Conservation (phyloP, 1,284 basidiomycete genomes). For the Apiotrichum laibachii region DNA sequence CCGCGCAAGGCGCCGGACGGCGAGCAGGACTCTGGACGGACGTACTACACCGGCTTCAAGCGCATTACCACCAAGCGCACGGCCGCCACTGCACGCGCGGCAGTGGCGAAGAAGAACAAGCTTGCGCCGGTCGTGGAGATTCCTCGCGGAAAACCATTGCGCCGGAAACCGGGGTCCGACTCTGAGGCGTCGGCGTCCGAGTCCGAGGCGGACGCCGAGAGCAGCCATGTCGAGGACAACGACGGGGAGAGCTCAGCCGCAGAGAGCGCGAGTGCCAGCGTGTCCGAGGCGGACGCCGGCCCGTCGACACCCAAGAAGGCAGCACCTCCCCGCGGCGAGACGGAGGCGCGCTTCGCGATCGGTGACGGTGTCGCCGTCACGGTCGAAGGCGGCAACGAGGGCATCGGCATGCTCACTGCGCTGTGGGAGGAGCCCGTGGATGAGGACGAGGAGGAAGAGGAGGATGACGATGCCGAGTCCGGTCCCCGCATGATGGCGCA, state of each 20-base stretch:
- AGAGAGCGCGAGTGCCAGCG: not conserved
- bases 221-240: not conserved
- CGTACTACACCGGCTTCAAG: not conserved
- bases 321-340: not conserved
- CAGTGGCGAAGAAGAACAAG: not conserved
- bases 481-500: conserved; percentile 44
- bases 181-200: not conserved
- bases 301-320: not conserved
- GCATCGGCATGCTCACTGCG: conserved; percentile 43
- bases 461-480: conserved; percentile 9
- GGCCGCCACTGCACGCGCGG: no score
- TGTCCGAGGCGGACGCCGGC: not conserved
- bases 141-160: not conserved
- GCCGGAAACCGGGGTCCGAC: not conserved
- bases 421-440: conserved; percentile 43
- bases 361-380: conserved; percentile 48
- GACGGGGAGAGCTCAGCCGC: not conserved
- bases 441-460: conserved; percentile 15
- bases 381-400: conserved; percentile 44
- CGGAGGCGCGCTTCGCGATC: conserved; percentile 35
- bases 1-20: conserved; percentile 5
- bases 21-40: not conserved
- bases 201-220: not conserved
- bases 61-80: not conserved
- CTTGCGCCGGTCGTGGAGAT: not conserved